Conservation (phyloP, 108 stramenopile species). For the Cyclostephanos invisitatus region DNA sequence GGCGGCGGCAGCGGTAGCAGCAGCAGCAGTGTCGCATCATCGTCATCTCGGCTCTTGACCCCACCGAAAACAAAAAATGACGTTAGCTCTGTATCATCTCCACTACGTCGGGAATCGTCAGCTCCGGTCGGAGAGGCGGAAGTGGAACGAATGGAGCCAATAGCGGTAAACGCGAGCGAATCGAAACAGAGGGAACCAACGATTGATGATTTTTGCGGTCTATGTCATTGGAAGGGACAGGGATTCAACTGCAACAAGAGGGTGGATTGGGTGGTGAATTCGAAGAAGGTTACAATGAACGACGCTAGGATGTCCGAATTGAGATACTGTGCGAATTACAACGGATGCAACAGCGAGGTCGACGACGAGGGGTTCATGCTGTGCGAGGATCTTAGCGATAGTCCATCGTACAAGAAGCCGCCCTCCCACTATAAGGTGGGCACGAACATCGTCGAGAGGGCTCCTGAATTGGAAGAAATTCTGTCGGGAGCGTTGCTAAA, state of each 20-base stretch:
- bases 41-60: not conserved
- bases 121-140: not conserved
- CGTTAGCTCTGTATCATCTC: not conserved
- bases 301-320: constrained; percentile 15
- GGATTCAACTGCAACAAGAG: constrained; percentile 28
- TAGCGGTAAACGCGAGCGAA: too few relatives aligned
- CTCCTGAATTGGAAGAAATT: constrained; percentile 2
- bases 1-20: constrained; percentile 8
- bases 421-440: not conserved
- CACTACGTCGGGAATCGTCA: not conserved
- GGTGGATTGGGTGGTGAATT: constrained; percentile 18
- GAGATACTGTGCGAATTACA: constrained; percentile 8
- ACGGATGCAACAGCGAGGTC: constrained; percentile 11
- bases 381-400: constrained; percentile 4
- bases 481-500: constrained; percentile 26
- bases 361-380: constrained; percentile 5
- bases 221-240: constrained; percentile 9
- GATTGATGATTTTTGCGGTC: constrained; percentile 18
- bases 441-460: constrained; percentile 4
- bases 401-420: not conserved
- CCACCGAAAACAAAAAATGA: not conserved
- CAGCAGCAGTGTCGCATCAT: constrained; percentile 6
- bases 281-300: not conserved
- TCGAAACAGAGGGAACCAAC: not conserved
- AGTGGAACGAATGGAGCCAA: not conserved